These are phyloP conservation scores for Sporothrix globosa DNA, from an alignment of 2,329 filamentous ascomycete species.

Conservation along the genomic window DNA sequence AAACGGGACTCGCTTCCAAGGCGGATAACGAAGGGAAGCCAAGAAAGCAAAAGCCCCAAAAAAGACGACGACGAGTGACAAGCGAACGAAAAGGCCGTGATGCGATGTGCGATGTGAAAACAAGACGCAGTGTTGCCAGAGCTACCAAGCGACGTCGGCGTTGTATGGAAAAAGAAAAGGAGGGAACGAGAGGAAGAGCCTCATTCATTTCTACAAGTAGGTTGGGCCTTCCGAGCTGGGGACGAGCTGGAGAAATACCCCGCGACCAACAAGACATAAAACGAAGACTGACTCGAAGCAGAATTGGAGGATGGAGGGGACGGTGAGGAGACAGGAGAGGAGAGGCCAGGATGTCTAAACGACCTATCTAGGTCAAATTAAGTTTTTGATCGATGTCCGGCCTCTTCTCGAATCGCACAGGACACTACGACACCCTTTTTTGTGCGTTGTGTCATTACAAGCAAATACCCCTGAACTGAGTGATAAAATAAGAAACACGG, in stretches of 20 bases:
- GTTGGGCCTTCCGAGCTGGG: neutral
- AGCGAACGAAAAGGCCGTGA: neutral
- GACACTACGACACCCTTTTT: conserved; percentile 9
- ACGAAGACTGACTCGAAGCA: neutral
- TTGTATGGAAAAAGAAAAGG: neutral
- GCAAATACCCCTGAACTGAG: conserved; percentile 20
- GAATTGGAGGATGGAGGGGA: neutral
- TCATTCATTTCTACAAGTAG: neutral
- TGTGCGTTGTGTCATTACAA: neutral
- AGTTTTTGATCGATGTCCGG: neutral
- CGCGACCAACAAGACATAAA: neutral
- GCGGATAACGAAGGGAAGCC: neutral
- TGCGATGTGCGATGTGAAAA: neutral
- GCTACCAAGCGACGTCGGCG: neutral
- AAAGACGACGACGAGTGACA: neutral
- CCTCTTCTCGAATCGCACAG: neutral
- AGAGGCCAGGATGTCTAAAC: conserved; percentile 6
- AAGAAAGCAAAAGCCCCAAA: neutral
- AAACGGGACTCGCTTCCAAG: conserved; percentile 6
- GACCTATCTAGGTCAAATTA: conserved; percentile 22
- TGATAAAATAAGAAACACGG: conserved; percentile 25
- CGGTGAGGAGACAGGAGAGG: conserved; percentile 1
- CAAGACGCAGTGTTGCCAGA: neutral
- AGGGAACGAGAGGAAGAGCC: conserved; percentile 1
- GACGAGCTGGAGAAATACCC: conserved; percentile 25